phyloP scores from a whole-genome alignment of 768 basidiomycete genomes.

The Pisolithus tinctorius region DNA sequence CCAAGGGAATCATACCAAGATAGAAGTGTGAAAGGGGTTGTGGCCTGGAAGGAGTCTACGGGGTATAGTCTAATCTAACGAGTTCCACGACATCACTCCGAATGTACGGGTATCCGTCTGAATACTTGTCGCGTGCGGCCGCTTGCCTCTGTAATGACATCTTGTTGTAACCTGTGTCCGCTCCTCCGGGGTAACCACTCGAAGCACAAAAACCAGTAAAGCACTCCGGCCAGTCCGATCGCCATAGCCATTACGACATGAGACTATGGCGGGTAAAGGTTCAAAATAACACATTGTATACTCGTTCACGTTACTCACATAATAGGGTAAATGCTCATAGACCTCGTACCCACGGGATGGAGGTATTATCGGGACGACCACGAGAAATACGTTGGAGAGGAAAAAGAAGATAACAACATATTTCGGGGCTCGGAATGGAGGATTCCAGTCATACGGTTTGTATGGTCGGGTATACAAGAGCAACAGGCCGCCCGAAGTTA shows the following conservation, averaged over 20 bases:
- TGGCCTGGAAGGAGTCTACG: background rate
- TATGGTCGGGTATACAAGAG: conserved; percentile 47
- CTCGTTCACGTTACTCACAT: conserved; percentile 36
- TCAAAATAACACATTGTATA: background rate
- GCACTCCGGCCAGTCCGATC: conserved; percentile 41
- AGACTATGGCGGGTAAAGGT: conserved; percentile 26
- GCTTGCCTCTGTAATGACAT: conserved; percentile 46
- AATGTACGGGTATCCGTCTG: conserved; percentile 26
- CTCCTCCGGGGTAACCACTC: conserved; percentile 41
- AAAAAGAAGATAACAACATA: conserved; percentile 47
- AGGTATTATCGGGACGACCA: conserved; percentile 57
- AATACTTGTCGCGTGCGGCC: conserved; percentile 53
- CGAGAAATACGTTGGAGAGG: conserved; percentile 58
- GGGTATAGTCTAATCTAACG: background rate
- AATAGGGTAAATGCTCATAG: conserved; percentile 61
- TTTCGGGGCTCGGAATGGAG: conserved; percentile 56
- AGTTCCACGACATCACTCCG: background rate
- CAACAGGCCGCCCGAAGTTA: conserved; percentile 56
- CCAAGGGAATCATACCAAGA: too few species aligned
- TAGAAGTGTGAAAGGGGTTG: too few species aligned
- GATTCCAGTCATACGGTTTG: conserved; percentile 47
- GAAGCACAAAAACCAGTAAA: conserved; percentile 53
- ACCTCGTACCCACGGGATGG: conserved; percentile 44
- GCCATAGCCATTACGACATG: conserved; percentile 43
- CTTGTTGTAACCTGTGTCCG: conserved; percentile 45